A percentile compares a stretch with the other conserved stretches of the same genome.
Conservation (phyloP, 257 asterid species). For the Scutellaria minor region DNA sequence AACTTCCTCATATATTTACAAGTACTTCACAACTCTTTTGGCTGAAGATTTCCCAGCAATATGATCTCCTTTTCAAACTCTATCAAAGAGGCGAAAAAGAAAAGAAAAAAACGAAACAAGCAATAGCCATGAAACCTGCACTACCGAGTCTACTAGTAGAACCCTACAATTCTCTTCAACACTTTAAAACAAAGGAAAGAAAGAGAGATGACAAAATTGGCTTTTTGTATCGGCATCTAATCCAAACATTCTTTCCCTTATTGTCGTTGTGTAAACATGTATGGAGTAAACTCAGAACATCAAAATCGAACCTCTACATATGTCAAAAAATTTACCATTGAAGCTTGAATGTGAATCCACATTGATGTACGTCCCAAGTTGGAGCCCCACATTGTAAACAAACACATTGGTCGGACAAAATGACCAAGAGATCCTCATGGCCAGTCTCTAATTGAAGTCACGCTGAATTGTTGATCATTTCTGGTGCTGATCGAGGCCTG, state of each 20-base stretch:
- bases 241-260: slow-evolving; percentile 26
- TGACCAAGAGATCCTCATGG: slow-evolving; percentile 26
- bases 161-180: slow-evolving; percentile 19
- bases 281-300: slow-evolving; percentile 27
- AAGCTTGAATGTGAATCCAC: slow-evolving; percentile 26
- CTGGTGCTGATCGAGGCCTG: slow-evolving; percentile 53
- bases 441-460: slow-evolving; percentile 24
- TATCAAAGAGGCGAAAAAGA: neutral
- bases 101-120: neutral
- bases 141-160: slow-evolving; percentile 6
- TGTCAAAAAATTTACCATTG: slow-evolving; percentile 20
- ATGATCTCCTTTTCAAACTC: slow-evolving; percentile 14
- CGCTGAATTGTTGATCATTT: slow-evolving; percentile 35
- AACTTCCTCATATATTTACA: slow-evolving; percentile 32
- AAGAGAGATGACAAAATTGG: slow-evolving; percentile 26
- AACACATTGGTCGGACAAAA: slow-evolving; percentile 30
- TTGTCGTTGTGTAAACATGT: slow-evolving; percentile 14
- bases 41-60: slow-evolving; percentile 21
- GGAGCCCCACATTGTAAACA: slow-evolving; percentile 18
- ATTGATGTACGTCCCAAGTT: slow-evolving; percentile 29
- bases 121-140: neutral
- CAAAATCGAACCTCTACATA: slow-evolving; percentile 25
- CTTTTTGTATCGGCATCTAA: slow-evolving; percentile 20
- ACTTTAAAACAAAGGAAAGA: neutral
- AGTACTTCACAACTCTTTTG: slow-evolving; percentile 3